Evolutionary conservation across 805 yeast species (phyloP).

Genomic region (Isabelozyma pseudorhagii): DNA sequence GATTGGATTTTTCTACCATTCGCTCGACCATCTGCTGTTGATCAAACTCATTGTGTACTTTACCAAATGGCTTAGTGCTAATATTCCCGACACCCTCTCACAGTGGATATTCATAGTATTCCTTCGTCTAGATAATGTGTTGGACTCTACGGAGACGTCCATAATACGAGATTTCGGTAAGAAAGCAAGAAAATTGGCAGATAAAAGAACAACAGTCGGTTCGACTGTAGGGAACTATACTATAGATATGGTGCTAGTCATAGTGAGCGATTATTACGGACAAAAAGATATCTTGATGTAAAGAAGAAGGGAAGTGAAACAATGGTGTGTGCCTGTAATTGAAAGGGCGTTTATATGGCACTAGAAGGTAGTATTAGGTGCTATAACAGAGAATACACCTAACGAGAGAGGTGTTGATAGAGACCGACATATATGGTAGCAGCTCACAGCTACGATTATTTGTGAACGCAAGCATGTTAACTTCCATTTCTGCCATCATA

Average conservation of each 20-base stretch:
- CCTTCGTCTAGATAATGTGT: slow-evolving; percentile 29
- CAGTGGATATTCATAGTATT: slow-evolving; percentile 36
- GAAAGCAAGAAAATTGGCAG: slow-evolving; percentile 31
- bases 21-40: slow-evolving; percentile 27
- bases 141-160: slow-evolving; percentile 31
- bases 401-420: too few species aligned
- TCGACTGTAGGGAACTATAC: slow-evolving; percentile 16
- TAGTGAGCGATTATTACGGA: slow-evolving; percentile 32
- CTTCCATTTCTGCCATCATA: too few species aligned
- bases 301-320: neutral
- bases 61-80: slow-evolving; percentile 37
- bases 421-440: too few species aligned
- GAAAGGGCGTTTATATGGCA: neutral
- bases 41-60: slow-evolving; percentile 31
- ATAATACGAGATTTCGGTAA: slow-evolving; percentile 34
- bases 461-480: too few species aligned
- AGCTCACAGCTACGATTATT: too few species aligned
- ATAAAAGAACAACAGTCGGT: slow-evolving; percentile 3
- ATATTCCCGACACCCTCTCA: slow-evolving; percentile 21
- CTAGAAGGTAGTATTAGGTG: too few species aligned
- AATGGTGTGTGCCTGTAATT: too few species aligned
- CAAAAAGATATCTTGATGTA: slow-evolving; percentile 27
- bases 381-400: too few species aligned
- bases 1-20: slow-evolving; percentile 12
- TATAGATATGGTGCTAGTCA: slow-evolving; percentile 25